Percentiles rank a stretch among this genome's conserved stretches.
Evolutionary conservation across 352 stramenopile species (phyloP).

Genomic region (Globisporangium rhizosaccharum): DNA sequence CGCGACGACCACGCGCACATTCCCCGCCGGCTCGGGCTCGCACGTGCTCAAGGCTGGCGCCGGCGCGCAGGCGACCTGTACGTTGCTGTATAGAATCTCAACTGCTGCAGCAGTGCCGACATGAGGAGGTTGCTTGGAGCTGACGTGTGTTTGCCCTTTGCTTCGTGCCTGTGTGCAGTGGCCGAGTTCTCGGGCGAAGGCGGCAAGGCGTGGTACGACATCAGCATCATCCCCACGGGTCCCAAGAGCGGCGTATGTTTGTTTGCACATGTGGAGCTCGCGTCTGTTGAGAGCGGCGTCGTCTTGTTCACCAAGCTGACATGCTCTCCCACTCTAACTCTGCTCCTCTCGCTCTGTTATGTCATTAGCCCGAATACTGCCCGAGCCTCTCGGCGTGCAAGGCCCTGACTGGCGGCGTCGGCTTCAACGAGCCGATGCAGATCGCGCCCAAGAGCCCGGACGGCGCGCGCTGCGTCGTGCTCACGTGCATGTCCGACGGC

Average conservation of each 20-base stretch:
- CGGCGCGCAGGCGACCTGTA: conserved; percentile 49
- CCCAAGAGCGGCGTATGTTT: conserved; percentile 42
- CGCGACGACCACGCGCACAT: conserved; percentile 21
- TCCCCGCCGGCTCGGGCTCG: conserved; percentile 27
- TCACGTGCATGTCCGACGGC: conserved; percentile 45
- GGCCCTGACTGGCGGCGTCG: conserved; percentile 43
- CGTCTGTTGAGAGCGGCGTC: too few relatives aligned
- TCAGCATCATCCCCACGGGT: conserved; percentile 72
- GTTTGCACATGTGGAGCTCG: too few relatives aligned
- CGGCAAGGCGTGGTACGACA: conserved; percentile 55
- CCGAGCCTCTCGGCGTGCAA: conserved; percentile 43
- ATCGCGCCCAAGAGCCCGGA: conserved; percentile 34
- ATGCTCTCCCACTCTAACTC: too few relatives aligned
- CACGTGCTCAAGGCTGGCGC: conserved; percentile 49
- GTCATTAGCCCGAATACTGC: conserved; percentile 44
- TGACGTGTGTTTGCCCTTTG: not conserved
- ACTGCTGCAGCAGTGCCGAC: not conserved
- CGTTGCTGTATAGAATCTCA: conserved; percentile 11
- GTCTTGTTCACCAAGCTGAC: too few relatives aligned
- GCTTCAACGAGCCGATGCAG: conserved; percentile 66
- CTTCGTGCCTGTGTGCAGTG: conserved; percentile 21
- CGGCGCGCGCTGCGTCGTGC: conserved; percentile 34
- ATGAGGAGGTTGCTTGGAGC: not conserved
- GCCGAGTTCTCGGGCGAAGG: conserved; percentile 51
- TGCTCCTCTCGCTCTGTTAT: too few relatives aligned